Percentiles rank a stretch among this genome's conserved stretches.
These are phyloP conservation scores for Bacterosira constricta DNA, from an alignment of 108 stramenopile species.

Conservation along the genomic window DNA sequence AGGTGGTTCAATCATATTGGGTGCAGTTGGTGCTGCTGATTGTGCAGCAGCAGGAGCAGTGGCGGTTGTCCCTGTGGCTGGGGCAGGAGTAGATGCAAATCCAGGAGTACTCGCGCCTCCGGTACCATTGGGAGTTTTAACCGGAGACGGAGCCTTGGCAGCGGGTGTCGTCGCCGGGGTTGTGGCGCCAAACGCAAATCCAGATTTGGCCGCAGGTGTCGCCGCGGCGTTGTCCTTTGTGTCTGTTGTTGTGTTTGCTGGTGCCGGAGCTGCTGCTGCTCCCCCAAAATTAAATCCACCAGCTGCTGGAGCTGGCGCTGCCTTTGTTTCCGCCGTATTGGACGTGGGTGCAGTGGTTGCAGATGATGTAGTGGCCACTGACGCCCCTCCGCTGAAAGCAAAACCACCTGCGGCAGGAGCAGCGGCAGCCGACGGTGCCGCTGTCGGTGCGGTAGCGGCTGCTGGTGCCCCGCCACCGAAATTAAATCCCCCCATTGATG, in stretches of 20 bases:
- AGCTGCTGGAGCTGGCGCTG: conserved; percentile 8
- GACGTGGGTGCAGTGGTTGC: background rate
- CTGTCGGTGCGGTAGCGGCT: background rate
- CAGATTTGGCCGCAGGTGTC: conserved; percentile 33
- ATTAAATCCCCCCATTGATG: conserved; percentile 1
- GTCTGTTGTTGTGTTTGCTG: conserved; percentile 11
- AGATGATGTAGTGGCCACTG: too few relatives aligned
- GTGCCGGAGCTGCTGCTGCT: conserved; percentile 18
- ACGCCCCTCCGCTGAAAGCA: background rate
- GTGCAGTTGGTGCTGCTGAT: conserved; percentile 16
- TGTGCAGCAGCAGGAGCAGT: conserved; percentile 11
- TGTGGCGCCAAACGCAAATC: conserved; percentile 30
- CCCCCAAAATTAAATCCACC: conserved; percentile 16
- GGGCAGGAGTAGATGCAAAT: conserved; percentile 3
- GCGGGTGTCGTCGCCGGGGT: conserved; percentile 39
- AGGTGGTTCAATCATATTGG: conserved; percentile 55
- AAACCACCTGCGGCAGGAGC: background rate
- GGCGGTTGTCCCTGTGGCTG: conserved; percentile 16
- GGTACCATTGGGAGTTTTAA: conserved; percentile 13
- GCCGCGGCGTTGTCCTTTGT: conserved; percentile 8
- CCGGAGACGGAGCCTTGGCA: conserved; percentile 31
- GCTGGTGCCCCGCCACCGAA: background rate
- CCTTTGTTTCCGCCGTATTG: background rate
- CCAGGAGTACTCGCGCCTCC: background rate
- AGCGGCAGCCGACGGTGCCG: background rate